Evolutionary conservation across 306 rosid species (phyloP), one percentile per base, ranked within the genome.

Genomic region (Quercus ilex): DNA sequence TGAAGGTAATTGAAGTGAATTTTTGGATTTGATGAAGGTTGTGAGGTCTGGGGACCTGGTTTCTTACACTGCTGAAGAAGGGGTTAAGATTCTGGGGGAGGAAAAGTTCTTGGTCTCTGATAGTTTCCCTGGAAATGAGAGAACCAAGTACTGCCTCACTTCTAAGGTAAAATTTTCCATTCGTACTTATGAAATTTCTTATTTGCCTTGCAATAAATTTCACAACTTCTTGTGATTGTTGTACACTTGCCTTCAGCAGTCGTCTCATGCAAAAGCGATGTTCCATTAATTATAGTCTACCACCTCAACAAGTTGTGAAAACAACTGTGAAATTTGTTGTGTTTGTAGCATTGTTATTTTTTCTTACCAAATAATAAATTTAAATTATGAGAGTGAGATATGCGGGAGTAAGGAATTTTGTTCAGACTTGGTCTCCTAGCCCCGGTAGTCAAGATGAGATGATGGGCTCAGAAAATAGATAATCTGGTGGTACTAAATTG

Each of bases 31-130:
- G 30, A 30, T 91, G 87, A 85, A 94, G 99, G 99, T 96, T 85
- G 98, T 96, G 84, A 96, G 99, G 84, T 96, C 99, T 74, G 99
- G 99, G 69, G 99, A 96, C 85, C 83, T 96, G 85, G 77, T 96
- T 81, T 96, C 99, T 74, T 96, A 96, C 72, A 81, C 88, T 83
- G 98, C 98, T 74, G 98, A 93, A 89, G 98, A 93, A 85, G 98
- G 97, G 35, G 97, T 93, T 2, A 91, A 98, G 84, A 88, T 96
- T 83, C 78, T 96, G 20, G 99, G 99, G 76, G 99, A 96, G 78
- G 99, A 98, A 28, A 96, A 96, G 87, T 96, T 91, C 85, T 85
- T 96, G 90, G 91, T 96, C 59, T 93, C 99, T 6, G 99, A 96
- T 74, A 96, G 99, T 70, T 96, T 96, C 69, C 99, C 99, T 17